Percentiles rank a stretch among this genome's conserved stretches.
phyloP scores from a whole-genome alignment of 2,329 filamentous ascomycete genomes.

The Delphinella strobiligena region DNA sequence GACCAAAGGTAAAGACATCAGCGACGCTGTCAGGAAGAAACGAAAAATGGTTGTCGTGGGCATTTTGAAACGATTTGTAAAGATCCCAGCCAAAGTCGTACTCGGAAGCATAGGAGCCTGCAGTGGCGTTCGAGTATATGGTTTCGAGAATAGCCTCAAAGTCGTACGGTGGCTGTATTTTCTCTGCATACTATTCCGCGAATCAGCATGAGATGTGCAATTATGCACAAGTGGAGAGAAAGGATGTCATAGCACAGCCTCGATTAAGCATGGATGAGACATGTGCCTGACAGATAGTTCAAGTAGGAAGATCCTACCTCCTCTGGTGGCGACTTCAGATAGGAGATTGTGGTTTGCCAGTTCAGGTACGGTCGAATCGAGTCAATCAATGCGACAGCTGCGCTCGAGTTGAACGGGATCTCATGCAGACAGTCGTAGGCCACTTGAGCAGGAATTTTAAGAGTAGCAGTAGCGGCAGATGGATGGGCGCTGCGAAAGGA shows the following conservation, averaged over 20 bases:
- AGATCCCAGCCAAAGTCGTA: constrained; percentile 39
- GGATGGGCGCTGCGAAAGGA: constrained; percentile 15
- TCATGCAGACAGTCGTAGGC: constrained; percentile 35
- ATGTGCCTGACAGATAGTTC: too few relatives aligned
- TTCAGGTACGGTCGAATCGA: constrained; percentile 32
- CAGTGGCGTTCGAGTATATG: constrained; percentile 27
- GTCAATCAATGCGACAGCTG: constrained; percentile 27
- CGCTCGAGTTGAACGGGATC: constrained; percentile 32
- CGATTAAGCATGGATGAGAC: too few relatives aligned
- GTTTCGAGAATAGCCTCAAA: constrained; percentile 26
- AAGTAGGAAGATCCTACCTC: constrained; percentile 20
- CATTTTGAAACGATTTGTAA: constrained; percentile 38
- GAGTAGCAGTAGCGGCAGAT: constrained; percentile 13
- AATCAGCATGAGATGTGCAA: background rate
- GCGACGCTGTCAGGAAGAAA: constrained; percentile 43
- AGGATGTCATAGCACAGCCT: too few relatives aligned
- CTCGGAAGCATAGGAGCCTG: constrained; percentile 26
- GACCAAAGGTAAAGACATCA: constrained; percentile 38
- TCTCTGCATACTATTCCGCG: constrained; percentile 25
- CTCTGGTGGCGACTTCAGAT: constrained; percentile 31
- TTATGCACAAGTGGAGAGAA: too few relatives aligned
- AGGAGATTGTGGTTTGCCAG: constrained; percentile 34
- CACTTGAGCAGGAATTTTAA: constrained; percentile 30
- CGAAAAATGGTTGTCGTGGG: constrained; percentile 54
- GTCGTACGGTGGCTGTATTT: constrained; percentile 32